Evolutionary conservation across 805 yeast species (phyloP).

Genomic region (Saturnispora diversa): DNA sequence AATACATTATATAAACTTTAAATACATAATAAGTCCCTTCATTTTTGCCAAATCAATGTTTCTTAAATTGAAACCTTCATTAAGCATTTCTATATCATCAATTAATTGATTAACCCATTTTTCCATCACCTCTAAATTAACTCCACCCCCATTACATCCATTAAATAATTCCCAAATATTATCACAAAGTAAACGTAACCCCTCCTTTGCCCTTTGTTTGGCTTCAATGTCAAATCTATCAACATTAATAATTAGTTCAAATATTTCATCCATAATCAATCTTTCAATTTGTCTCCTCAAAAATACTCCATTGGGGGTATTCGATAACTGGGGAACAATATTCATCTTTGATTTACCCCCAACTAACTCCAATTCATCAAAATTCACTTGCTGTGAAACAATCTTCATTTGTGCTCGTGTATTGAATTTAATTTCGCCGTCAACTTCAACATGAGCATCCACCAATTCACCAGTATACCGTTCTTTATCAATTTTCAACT

Average conservation of each 20-base stretch:
- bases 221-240: conserved; percentile 10
- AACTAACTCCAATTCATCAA: conserved; percentile 3
- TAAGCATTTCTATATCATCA: conserved; percentile 5
- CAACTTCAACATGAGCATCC: neutral
- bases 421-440: neutral
- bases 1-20: conserved; percentile 8
- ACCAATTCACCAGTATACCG: neutral
- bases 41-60: conserved; percentile 7
- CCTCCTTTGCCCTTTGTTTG: conserved; percentile 19
- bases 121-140: neutral
- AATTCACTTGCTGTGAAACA: conserved; percentile 1
- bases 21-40: conserved; percentile 8
- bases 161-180: conserved; percentile 23
- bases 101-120: conserved; percentile 6
- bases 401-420: conserved; percentile 3
- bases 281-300: conserved; percentile 33
- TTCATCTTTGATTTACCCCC: conserved; percentile 3
- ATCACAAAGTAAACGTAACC: conserved; percentile 15
- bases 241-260: conserved; percentile 15
- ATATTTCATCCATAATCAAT: conserved; percentile 22
- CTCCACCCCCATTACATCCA: conserved; percentile 15
- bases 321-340: conserved; percentile 26
- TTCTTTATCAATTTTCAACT: conserved; percentile 8
- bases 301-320: conserved; percentile 29
- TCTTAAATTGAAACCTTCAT: conserved; percentile 7